Conservation (phyloP, 352 stramenopile species). For the Pythium coloratum region DNA sequence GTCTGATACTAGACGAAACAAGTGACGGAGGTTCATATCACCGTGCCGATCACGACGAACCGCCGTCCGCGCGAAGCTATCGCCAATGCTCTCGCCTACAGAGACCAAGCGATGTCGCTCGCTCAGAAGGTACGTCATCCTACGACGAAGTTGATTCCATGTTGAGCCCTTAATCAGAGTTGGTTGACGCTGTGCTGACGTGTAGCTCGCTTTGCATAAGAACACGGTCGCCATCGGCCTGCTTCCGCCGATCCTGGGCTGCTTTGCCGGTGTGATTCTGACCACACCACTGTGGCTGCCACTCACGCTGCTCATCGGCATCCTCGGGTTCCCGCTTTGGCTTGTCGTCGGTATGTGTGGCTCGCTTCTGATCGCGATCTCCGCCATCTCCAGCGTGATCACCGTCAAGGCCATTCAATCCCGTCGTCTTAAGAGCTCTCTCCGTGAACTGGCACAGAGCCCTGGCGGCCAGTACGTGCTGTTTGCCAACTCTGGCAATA, state of each 20-base stretch:
- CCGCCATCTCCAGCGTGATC: constrained; percentile 50
- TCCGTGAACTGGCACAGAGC: constrained; percentile 47
- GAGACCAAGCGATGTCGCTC: constrained; percentile 36
- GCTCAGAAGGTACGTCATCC: constrained; percentile 36
- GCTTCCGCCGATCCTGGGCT: constrained; percentile 45
- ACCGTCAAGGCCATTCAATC: constrained; percentile 50
- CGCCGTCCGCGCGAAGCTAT: constrained; percentile 48
- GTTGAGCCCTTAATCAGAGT: not conserved
- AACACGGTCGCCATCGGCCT: constrained; percentile 56
- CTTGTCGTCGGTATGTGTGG: constrained; percentile 42
- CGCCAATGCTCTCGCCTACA: constrained; percentile 38
- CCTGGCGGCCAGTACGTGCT: constrained; percentile 63
- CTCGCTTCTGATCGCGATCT: constrained; percentile 49
- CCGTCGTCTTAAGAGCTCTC: constrained; percentile 41
- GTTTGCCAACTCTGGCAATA: constrained; percentile 46
- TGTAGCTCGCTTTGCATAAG: constrained; percentile 56
- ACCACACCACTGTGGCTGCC: constrained; percentile 63
- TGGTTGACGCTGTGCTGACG: no score
- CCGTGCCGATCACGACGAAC: constrained; percentile 41
- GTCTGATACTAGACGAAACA: constrained; percentile 22
- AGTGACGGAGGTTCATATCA: constrained; percentile 34
- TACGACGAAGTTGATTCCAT: not conserved
- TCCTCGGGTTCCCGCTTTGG: constrained; percentile 68
- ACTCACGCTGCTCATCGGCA: constrained; percentile 47
- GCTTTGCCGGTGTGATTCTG: constrained; percentile 40